Base-by-base conservation (phyloP, 106 monocot species). In the Ottelia alismoides region DNA sequence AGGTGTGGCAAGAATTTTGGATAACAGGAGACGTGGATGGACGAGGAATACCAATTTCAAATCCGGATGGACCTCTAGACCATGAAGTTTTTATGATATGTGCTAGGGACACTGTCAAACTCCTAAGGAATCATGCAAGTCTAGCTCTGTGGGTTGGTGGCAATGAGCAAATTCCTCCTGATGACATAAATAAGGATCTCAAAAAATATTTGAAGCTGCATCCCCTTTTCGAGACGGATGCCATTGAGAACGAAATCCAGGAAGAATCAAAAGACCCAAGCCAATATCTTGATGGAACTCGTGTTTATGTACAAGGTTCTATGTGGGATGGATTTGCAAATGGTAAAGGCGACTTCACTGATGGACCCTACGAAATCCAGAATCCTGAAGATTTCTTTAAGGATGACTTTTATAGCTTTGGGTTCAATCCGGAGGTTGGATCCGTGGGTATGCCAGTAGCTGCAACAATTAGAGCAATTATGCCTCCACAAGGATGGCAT, bases 1-100 rank as follows among this genome's bases (percentile, higher is more conserved):
- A 98, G 89, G 89, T 98, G 30, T 98, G 89, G 96, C 96, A 98
- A 75, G 89, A 98, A 45, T 98, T 98, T 45, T 98, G 96, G 79
- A 98, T 98, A 71, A 98, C 89, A 31, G 89, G 96, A 58, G 89
- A 98, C 66, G 66, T 66, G 58, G 96, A 98, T 65, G 96, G 96
- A 2, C 73, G 96, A 62, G 96, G 96, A 31, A 51, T 59, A 24
- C 96, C 89, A 10, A 51, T 98, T 11, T 98, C 96, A 55, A 96
- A 96, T 69, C 89, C 76, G 16, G 47, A 90, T 61, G 96, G 96
- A n/a, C 96, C 89, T 44, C 59, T 98, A 60, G 96, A 98, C 55
- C 96, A 98, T 85, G 76, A 80, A 7, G 72, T 98, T 49, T 98
- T 98, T 64, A 35, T 98, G 62, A 30, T 81, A 20, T 98, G 96